Percentiles rank a stretch among this genome's conserved stretches.
These are phyloP conservation scores for Amaranthus palmeri DNA, from an alignment of 148 eudicot species.

Conservation along the genomic window DNA sequence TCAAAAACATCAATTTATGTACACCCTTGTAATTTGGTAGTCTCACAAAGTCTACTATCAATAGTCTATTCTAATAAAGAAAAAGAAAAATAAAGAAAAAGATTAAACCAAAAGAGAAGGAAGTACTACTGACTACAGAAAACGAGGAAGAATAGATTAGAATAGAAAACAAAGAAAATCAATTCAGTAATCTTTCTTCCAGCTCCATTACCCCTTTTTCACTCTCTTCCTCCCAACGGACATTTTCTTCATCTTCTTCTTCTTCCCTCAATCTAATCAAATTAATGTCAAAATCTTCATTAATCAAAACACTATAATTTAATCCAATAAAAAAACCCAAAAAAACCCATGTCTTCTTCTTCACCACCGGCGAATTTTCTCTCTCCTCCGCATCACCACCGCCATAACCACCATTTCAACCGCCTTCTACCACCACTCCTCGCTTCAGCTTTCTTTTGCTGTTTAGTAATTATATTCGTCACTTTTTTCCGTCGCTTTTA, in stretches of 20 bases:
- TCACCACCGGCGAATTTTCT: background rate
- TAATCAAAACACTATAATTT: background rate
- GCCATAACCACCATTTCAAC: slow-evolving; percentile 9
- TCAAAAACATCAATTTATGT: too few species aligned
- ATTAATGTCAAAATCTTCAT: background rate
- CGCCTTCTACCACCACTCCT: slow-evolving; percentile 34
- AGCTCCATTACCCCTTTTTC: background rate
- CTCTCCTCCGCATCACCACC: slow-evolving; percentile 15
- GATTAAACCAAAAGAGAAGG: too few species aligned
- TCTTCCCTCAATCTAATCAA: too few species aligned
- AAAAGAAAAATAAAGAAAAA: too few species aligned
- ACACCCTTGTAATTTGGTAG: too few species aligned
- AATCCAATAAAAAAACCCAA: background rate
- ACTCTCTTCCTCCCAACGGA: background rate
- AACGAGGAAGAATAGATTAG: too few species aligned
- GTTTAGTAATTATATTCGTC: slow-evolving; percentile 42
- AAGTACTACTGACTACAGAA: too few species aligned
- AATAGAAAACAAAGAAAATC: too few species aligned
- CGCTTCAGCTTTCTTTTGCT: slow-evolving; percentile 39
- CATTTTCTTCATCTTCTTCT: slow-evolving; percentile 2
- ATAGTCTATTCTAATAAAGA: too few species aligned
- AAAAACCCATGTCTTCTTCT: slow-evolving; percentile 6
- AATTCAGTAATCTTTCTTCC: too few species aligned
- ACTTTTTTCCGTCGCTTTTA: slow-evolving; percentile 49
- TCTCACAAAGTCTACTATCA: too few species aligned